These are phyloP conservation scores for Stephania cephalantha DNA, from an alignment of 164 flowering plant genomes.

Conservation along the genomic window DNA sequence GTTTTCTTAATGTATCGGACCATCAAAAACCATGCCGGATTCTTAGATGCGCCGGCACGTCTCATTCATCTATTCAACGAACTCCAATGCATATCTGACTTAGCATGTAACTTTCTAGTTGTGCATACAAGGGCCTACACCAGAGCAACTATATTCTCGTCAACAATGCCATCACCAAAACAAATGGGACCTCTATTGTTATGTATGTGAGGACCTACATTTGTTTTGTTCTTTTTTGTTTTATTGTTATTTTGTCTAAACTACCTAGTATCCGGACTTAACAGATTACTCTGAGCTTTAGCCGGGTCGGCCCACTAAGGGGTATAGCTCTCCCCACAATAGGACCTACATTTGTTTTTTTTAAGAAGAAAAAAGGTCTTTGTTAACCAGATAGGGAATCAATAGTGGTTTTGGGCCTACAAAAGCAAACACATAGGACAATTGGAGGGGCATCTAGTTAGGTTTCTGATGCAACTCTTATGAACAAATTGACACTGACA, in stretches of 20 bases:
- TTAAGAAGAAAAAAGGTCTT: neutral
- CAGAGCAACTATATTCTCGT: neutral
- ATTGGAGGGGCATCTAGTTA: neutral
- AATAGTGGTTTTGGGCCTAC: neutral
- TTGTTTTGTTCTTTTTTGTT: neutral
- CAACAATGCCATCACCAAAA: neutral
- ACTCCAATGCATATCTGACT: no score
- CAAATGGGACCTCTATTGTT: neutral
- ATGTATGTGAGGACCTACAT: neutral
- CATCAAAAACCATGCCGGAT: no score
- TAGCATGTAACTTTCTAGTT: no score
- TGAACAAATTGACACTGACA: neutral
- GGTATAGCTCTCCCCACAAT: no score
- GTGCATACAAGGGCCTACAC: neutral
- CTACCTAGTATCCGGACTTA: no score
- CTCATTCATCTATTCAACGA: no score
- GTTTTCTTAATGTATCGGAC: no score
- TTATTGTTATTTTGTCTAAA: no score
- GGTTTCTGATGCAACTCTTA: neutral
- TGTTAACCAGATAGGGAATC: neutral
- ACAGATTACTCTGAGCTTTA: no score
- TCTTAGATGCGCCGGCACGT: no score
- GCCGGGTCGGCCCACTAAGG: no score
- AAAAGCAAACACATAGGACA: neutral
- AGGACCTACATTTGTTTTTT: neutral